Conservation (phyloP, 306 rosid genomes). For the Lablab purpureus region DNA sequence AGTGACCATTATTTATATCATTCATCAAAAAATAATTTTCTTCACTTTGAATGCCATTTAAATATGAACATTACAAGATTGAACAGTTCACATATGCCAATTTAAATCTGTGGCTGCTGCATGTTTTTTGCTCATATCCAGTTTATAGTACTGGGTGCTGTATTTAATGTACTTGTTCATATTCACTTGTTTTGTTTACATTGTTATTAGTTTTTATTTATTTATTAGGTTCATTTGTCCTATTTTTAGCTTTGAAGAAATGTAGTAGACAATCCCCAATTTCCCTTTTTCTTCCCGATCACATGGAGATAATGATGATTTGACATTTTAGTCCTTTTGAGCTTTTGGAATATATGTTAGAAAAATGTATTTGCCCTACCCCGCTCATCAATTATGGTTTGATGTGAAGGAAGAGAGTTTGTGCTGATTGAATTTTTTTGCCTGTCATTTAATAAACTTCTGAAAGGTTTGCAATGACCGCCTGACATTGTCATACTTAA, state of each 20-base stretch:
- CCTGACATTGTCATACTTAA: too few relatives aligned
- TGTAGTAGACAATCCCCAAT: not conserved
- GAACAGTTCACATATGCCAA: slow-evolving; percentile 15
- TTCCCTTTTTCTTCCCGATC: not conserved
- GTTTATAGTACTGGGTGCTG: not conserved
- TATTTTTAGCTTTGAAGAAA: slow-evolving; percentile 14
- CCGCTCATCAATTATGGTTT: slow-evolving; percentile 6
- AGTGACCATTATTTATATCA: slow-evolving; percentile 4
- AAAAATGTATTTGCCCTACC: slow-evolving; percentile 6
- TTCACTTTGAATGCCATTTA: not conserved
- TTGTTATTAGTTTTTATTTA: not conserved
- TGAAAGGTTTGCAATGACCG: slow-evolving; percentile 9
- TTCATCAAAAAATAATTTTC: slow-evolving; percentile 8
- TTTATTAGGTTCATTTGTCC: not conserved
- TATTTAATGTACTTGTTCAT: slow-evolving; percentile 13
- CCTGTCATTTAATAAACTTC: not conserved
- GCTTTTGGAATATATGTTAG: not conserved
- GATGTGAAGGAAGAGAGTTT: slow-evolving; percentile 31
- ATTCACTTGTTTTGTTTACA: not conserved
- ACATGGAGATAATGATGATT: slow-evolving; percentile 13
- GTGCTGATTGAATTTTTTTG: not conserved
- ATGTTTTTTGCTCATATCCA: not conserved
- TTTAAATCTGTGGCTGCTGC: not conserved
- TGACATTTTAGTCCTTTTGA: slow-evolving; percentile 14
- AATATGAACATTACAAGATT: not conserved